Base-by-base conservation (phyloP, 257 asterid species). In the Solanum bukasovii region DNA sequence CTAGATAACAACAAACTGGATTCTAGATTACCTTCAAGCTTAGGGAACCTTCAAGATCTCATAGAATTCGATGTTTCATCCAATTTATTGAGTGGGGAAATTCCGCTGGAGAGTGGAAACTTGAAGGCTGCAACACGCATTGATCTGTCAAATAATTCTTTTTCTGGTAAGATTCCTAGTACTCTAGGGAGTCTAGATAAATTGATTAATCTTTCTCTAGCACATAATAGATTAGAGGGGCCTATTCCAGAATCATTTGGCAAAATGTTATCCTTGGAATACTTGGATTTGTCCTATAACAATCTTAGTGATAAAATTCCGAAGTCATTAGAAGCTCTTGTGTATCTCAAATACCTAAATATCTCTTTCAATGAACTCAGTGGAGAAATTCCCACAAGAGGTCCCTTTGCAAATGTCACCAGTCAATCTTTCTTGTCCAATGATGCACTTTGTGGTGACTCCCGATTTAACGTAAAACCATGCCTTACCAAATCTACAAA, bases 391-490 rank as follows among this genome's bases (percentile, higher is more conserved):
- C 71, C 86, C 5, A 46, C 6, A 0, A 20, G 70, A 0, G 86
- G 71, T 9, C 71, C 86, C 5, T 83, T 83, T 83, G 42, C 42
- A 29, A 49, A 49, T 1, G 0, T 16, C 71, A 82, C 71, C 2
- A 3, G 86, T 2, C 31, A 27, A 5, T 49, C 86, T 0, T 82
- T 82, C 86, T 1, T 82, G 18, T 82, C 20, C 27, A 49, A 82
- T 49, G 68, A 82, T 44, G 86, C 86, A 46, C 68, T 82, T 3
- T 82, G 86, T 82, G 70, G 70, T 2, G 29, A 82, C 31, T 56
- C 29, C 88, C 87, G 11, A 13, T 40, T 82, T 71, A 9, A 31
- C n/a, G 34, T 86, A 13, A 78, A 71, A 1, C 67, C 87, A 23
- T 82, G 87, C 44, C 71, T 14, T 4, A 33, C 21, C 23, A 40